Conservation (phyloP, 805 yeast species). For the Isabelozyma pseudorhagii region DNA sequence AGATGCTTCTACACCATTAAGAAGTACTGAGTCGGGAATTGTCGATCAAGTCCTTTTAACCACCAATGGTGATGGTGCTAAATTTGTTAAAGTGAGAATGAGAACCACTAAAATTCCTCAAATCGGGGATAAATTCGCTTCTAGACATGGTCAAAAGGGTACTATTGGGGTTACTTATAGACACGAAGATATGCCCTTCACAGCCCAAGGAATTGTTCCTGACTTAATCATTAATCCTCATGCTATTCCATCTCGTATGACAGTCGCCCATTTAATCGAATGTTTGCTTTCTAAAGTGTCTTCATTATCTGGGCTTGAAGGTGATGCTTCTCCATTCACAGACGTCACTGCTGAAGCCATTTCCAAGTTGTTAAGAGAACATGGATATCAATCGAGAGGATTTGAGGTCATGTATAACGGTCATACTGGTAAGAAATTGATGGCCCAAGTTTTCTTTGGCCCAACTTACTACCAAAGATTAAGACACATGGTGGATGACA, state of each 20-base stretch:
- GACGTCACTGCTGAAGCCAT: slow-evolving; percentile 98
- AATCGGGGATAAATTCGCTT: slow-evolving; percentile 98
- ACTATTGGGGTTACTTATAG: slow-evolving; percentile 98
- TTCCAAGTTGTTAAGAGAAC: slow-evolving; percentile 86
- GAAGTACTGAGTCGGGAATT: slow-evolving; percentile 97
- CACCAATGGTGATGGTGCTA: slow-evolving; percentile 96
- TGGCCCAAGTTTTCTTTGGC: slow-evolving; percentile 99
- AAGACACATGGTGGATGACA: slow-evolving; percentile 99
- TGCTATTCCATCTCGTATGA: slow-evolving; percentile 99
- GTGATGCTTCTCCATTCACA: slow-evolving; percentile 99
- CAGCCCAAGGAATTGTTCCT: slow-evolving; percentile 93
- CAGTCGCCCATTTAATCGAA: slow-evolving; percentile 98
- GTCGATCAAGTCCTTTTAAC: slow-evolving; percentile 96
- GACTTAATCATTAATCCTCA: slow-evolving; percentile 98
- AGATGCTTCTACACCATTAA: slow-evolving; percentile 96
- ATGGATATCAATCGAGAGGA: slow-evolving; percentile 97
- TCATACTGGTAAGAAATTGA: slow-evolving; percentile 95
- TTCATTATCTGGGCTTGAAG: slow-evolving; percentile 91
- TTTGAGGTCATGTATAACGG: slow-evolving; percentile 99
- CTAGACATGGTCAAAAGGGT: slow-evolving; percentile 99
- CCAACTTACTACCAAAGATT: slow-evolving; percentile 98
- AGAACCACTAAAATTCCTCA: slow-evolving; percentile 98
- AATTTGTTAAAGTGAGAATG: slow-evolving; percentile 97
- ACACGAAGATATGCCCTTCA: slow-evolving; percentile 98
- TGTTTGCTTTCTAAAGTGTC: slow-evolving; percentile 95